Evolutionary conservation across 2,329 filamentous ascomycete genomes (phyloP), one percentile per base, ranked within the genome.

Genomic region (Fusarium sp.): DNA sequence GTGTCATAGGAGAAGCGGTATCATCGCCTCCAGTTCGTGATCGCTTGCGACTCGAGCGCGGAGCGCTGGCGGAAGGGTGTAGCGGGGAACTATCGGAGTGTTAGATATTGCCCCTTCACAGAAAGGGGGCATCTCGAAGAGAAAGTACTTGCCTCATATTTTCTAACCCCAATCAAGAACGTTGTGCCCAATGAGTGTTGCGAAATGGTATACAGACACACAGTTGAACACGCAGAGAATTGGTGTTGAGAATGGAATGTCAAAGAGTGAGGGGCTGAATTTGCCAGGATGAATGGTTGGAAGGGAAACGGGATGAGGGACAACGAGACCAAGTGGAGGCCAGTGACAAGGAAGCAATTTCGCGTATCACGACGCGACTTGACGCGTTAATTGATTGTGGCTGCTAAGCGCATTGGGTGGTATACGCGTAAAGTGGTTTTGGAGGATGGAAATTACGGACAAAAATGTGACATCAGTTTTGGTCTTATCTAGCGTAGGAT

Each of bases 11-110:
- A 31, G 89, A 89, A 5, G 84, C 82, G 34, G 81, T 85, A 82
- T 90, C 87, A 69, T 86, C 87, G 56, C 84, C 87, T 62, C 83
- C 84, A 18, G 84, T 84, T 67, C 89, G 88, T 38, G 88, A 85
- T 58, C 89, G 88, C 80, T 91, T 91, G 76, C 89, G 87, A 79
- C 82, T 87, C 54, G 84, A 82, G 64, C 86, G 84, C 57, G 86
- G 82, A 50, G 84, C 87, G 29, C 50, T 31, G 27, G 88, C 98
- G 78, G 92, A 94, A 74, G 95, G 95, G 70, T 93, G 92, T 70
- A 97, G 88, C 81, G 95, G 95, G 82, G 94, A 97, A 87, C 94
- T 97, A 80, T 27, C 58, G 52, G 35, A 6, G 14, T 24, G 73
- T 78, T 45, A 76, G 76, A 45, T 20, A 3, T 34, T 64, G 22